Evolutionary conservation across 2,329 filamentous ascomycete genomes (phyloP), one percentile per base, ranked within the genome.

Genomic region (Diaporthe eres): DNA sequence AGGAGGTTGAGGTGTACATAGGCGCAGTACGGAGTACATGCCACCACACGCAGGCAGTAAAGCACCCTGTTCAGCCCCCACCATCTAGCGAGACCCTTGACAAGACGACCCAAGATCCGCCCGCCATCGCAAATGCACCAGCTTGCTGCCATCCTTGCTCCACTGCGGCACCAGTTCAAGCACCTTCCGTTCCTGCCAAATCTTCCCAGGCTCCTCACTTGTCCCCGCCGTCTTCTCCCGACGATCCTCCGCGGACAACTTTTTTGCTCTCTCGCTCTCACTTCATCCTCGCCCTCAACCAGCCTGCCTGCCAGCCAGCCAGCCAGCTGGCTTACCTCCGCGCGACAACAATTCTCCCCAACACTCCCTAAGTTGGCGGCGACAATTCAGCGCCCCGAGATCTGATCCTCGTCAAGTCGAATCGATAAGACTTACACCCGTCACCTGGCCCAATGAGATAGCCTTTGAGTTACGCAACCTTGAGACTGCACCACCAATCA

Each of bases 401-500:
- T 8, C n/a, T 70, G 65, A 28, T 51, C 65, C 65, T 22, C n/a
- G 34, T 42, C 60, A 39, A n/a, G 73, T 74, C 55, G 55, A 74
- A 65, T 60, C 74, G 74, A 76, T 74, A 67, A 71, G 75, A 61
- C 60, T 15, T 37, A 60, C 65, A 72, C 47, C 39, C 34, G 47
- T n/a, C 57, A 37, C 31, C 44, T 68, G 53, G 70, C 70, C 76
- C 76, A 77, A 77, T 75, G 63, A 70, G 71, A 63, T 53, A 63
- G 74, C 31, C 47, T 63, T 63, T 34, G 47, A 57, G 57, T 53
- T 37, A 61, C 70, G 61, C 75, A 70, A 67, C 71, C 22, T 72
- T 70, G 34, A 75, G 70, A 65, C 42, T n/a, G 42, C 49, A 67
- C 70, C 74, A 53, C 76, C 76, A 77, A 77, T 77, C 76, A 70